Base-by-base conservation (phyloP, 2,329 filamentous ascomycete genomes). In the Colletotrichum theobromicola region DNA sequence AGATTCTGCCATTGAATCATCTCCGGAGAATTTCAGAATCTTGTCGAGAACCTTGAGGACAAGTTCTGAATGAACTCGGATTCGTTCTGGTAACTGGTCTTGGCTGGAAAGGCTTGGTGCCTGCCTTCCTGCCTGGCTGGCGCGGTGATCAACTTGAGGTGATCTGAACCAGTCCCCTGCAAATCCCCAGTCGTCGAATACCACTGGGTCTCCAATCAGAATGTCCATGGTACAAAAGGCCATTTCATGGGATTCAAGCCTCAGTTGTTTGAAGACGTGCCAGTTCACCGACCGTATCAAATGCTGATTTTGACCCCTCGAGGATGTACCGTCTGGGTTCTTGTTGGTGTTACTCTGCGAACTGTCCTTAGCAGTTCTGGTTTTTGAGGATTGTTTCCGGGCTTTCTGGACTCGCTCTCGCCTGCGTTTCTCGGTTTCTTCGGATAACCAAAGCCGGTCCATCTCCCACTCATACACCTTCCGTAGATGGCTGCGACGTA, bases 161-260 rank as follows among this genome's bases (percentile, higher is more conserved):
- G 16, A 30, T 18, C 57, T 2, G 0, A 60, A 16, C 26, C 26
- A 30, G 28, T 28, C 24, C 9, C 57, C 30, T 4, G 16, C 18
- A 7, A 60, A 18, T 3, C 2, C 26, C 57, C 57, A 60, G 24
- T 60, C 57, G 12, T 60, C 57, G 5, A 21, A 15, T 7, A 60
- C 26, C 2, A 60, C 57, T 2, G 28, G 57, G 2, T 60, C 57
- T 0, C 26, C 57, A 0, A 60, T 9, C 0, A 60, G 57, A 7
- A 60, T n/a, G 0, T 60, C 26, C 21, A 60, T 12, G 18, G 57
- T 7, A 3, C 24, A 30, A 0, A 32, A 18, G 18, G 2, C 4
- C 0, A 6, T 13, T 4, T 30, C 24, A 2, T 32, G 26, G 16
- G 21, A 7, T 1, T 0, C 24, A 28, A 0, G 1, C 0, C 28